phyloP scores from a whole-genome alignment of 2,329 filamentous ascomycete species.

The Diaporthe destruens region DNA sequence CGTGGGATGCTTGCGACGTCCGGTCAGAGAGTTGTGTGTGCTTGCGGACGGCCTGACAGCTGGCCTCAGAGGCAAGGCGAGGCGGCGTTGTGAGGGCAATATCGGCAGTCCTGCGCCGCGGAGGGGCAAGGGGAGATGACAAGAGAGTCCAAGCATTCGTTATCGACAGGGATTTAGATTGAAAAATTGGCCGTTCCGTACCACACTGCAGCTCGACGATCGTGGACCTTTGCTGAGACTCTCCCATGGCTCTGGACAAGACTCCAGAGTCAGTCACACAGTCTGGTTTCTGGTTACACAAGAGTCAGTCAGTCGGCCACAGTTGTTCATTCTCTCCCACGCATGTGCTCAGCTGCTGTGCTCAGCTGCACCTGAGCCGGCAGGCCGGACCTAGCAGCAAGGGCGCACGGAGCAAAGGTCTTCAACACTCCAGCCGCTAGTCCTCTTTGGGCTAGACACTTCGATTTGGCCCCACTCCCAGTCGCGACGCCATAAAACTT shows the following conservation, averaged over 20 bases:
- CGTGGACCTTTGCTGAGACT: conserved; percentile 2
- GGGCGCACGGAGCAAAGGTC: conserved; percentile 34
- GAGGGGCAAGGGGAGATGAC: conserved; percentile 9
- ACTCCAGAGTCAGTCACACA: conserved; percentile 8
- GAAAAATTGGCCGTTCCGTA: conserved; percentile 39
- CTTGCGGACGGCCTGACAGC: not conserved
- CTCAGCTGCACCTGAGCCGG: not conserved
- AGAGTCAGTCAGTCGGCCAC: conserved; percentile 19
- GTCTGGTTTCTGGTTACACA: conserved; percentile 5
- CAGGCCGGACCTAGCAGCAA: too few species aligned
- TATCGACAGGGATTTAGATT: conserved; percentile 42
- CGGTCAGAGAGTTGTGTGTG: not conserved
- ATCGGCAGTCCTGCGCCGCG: conserved; percentile 26
- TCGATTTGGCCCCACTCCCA: conserved; percentile 7
- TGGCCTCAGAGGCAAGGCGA: not conserved
- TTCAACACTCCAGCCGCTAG: conserved; percentile 23
- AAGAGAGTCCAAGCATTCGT: conserved; percentile 27
- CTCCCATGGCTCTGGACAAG: not conserved
- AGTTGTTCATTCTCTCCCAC: not conserved
- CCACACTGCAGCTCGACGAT: conserved; percentile 34
- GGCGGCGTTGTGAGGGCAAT: conserved; percentile 23
- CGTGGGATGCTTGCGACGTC: conserved; percentile 17
- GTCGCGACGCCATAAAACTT: conserved; percentile 43
- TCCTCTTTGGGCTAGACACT: not conserved
- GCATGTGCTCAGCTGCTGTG: not conserved